phyloP scores from a whole-genome alignment of 495 filamentous ascomycete genomes.

The Penicillium silybi region DNA sequence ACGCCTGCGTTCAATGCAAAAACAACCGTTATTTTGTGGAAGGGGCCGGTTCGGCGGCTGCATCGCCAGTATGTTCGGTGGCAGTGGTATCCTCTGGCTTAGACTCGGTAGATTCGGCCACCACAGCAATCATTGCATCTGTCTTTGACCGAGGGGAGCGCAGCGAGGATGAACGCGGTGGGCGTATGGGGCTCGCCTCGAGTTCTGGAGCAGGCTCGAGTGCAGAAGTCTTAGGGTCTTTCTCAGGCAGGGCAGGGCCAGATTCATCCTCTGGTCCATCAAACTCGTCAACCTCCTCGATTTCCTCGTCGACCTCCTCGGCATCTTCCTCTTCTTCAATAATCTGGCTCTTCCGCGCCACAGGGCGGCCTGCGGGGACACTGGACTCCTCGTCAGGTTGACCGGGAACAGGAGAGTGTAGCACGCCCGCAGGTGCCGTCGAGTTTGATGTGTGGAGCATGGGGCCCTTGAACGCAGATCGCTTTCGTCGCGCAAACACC shows the following conservation, averaged over 20 bases:
- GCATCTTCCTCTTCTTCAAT: constrained; percentile 88
- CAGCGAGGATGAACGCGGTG: constrained; percentile 40
- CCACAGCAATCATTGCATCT: constrained; percentile 8
- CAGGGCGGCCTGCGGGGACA: constrained; percentile 56
- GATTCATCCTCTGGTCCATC: constrained; percentile 51
- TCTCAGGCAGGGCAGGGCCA: not conserved
- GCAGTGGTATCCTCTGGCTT: not conserved
- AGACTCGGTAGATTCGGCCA: constrained; percentile 3
- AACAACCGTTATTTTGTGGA: constrained; percentile 2
- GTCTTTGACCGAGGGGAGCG: constrained; percentile 15
- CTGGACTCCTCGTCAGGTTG: constrained; percentile 45
- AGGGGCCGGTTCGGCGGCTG: not conserved
- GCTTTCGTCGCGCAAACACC: constrained; percentile 86
- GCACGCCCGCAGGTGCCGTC: constrained; percentile 29
- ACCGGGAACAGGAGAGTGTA: constrained; percentile 38
- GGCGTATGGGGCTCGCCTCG: constrained; percentile 28
- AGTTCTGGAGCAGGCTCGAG: constrained; percentile 37
- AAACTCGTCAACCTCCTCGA: constrained; percentile 70
- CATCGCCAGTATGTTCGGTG: not conserved
- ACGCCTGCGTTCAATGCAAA: constrained; percentile 11
- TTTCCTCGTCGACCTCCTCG: constrained; percentile 59
- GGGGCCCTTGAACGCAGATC: constrained; percentile 86
- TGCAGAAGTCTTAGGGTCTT: not conserved
- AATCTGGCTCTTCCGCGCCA: constrained; percentile 53
- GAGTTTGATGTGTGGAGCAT: constrained; percentile 56